Conservation (phyloP, 2,329 filamentous ascomycete genomes). For the Tolypocladium ovalisporum region DNA sequence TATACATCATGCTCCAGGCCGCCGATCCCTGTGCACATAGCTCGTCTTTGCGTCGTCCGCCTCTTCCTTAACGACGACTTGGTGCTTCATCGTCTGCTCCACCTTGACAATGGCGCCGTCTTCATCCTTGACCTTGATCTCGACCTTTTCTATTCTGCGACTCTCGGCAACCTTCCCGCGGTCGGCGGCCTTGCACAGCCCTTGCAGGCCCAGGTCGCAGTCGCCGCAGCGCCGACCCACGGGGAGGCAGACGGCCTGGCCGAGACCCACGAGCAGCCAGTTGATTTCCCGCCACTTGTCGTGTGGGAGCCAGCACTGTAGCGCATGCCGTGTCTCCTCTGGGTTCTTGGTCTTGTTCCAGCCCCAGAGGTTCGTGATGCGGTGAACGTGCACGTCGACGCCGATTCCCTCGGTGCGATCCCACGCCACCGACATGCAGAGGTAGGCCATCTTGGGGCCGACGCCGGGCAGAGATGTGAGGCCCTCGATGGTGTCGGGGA, state of each 20-base stretch:
- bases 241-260: constrained; percentile 77
- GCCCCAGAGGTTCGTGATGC: constrained; percentile 88
- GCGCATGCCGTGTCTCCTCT: constrained; percentile 65
- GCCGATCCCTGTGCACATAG: background rate
- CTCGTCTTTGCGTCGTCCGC: background rate
- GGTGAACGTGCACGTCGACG: constrained; percentile 90
- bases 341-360: constrained; percentile 77
- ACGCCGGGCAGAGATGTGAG: constrained; percentile 74
- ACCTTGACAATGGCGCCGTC: constrained; percentile 11
- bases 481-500: constrained; percentile 66
- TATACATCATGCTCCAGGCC: background rate
- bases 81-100: constrained; percentile 8
- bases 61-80: constrained; percentile 1
- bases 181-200: constrained; percentile 66
- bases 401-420: constrained; percentile 63
- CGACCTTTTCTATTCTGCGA: constrained; percentile 28
- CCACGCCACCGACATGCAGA: constrained; percentile 70
- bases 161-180: constrained; percentile 49
- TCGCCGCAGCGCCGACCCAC: constrained; percentile 73
- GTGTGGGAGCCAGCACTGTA: constrained; percentile 73
- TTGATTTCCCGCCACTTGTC: constrained; percentile 93
- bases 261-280: constrained; percentile 74
- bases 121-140: constrained; percentile 11
- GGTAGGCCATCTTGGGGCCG: constrained; percentile 89
- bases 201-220: constrained; percentile 66